Evolutionary conservation across 495 filamentous ascomycete genomes (phyloP).

Genomic region (Corynascus novoguineensis): DNA sequence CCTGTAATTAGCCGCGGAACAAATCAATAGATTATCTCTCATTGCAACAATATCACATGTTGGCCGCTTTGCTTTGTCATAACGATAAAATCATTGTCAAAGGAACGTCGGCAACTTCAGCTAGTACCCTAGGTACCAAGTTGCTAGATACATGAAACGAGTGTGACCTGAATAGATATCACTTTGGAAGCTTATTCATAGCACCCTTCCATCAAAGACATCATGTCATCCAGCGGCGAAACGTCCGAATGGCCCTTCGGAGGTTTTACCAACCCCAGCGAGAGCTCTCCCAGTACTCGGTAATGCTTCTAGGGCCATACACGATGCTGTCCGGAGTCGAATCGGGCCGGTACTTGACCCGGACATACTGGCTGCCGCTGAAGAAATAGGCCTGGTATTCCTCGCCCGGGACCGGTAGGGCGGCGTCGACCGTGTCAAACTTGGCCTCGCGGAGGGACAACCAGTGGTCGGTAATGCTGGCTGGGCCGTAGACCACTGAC

Average conservation of each 20-base stretch:
- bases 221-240: background rate
- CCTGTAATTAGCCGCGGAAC: too few species aligned
- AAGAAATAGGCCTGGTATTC: background rate
- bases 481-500: slow-evolving; percentile 6
- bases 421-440: slow-evolving; percentile 7
- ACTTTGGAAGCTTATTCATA: too few species aligned
- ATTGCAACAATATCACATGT: too few species aligned
- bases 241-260: background rate
- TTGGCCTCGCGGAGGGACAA: background rate
- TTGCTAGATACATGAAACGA: too few species aligned
- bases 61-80: too few species aligned
- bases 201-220: background rate
- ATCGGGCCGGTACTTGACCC: background rate
- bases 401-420: background rate
- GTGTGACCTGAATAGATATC: background rate
- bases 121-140: too few species aligned
- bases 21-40: too few species aligned
- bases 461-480: background rate
- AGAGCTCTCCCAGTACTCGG: slow-evolving; percentile 5
- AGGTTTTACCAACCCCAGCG: background rate
- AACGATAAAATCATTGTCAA: too few species aligned
- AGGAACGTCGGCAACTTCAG: too few species aligned
- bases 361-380: slow-evolving; percentile 4
- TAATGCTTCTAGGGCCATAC: background rate
- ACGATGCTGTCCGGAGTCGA: background rate